These are phyloP conservation scores for Aspergillus udagawae DNA, from an alignment of 2,329 filamentous ascomycete genomes.

Conservation along the genomic window DNA sequence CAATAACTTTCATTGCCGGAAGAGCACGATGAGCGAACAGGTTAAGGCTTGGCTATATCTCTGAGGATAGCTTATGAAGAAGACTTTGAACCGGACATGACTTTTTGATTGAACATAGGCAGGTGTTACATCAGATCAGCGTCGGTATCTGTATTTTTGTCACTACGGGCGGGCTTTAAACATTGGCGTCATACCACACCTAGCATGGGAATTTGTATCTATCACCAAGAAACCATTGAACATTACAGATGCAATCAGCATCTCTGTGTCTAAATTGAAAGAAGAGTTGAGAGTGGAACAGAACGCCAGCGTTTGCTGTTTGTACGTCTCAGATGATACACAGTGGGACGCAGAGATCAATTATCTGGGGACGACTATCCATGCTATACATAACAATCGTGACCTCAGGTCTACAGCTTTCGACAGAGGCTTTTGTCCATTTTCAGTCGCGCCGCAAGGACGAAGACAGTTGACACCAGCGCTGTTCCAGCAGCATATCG, in stretches of 20 bases:
- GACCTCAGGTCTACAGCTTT: too few species aligned
- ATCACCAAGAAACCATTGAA: neutral
- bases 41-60: neutral
- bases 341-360: too few species aligned
- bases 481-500: too few species aligned
- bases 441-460: too few species aligned
- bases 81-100: neutral
- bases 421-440: too few species aligned
- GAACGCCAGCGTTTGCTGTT: too few species aligned
- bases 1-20: neutral
- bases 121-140: constrained; percentile 6
- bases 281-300: too few species aligned
- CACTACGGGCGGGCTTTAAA: neutral
- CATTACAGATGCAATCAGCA: neutral
- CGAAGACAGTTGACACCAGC: too few species aligned
- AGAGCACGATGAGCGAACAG: neutral
- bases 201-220: constrained; percentile 1
- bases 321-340: too few species aligned
- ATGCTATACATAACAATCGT: too few species aligned
- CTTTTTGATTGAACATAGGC: neutral
- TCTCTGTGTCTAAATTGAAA: too few species aligned
- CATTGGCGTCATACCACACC: neutral
- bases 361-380: too few species aligned
- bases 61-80: neutral
- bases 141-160: constrained; percentile 1